A percentile compares a stretch with the other conserved stretches of the same genome.
Evolutionary conservation across 129 eudicot genomes (phyloP).

Genomic region (Flaveria trinervia): DNA sequence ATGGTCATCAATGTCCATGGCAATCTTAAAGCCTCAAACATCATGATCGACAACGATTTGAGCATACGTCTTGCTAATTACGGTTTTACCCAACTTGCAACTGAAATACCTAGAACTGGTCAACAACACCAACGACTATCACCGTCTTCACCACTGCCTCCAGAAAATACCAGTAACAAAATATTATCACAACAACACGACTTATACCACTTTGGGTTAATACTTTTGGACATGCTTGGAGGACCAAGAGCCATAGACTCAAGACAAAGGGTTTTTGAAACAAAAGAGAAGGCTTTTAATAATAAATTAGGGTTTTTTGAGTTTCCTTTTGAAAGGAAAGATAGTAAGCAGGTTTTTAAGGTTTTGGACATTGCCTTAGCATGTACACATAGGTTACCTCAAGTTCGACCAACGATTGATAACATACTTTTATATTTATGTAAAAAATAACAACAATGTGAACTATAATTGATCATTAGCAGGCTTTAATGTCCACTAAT

Average conservation of each 20-base stretch:
- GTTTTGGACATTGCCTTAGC: constrained; percentile 48
- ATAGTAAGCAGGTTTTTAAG: constrained; percentile 31
- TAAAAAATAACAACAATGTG: not conserved
- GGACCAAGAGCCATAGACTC: constrained; percentile 27
- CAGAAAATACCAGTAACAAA: not conserved
- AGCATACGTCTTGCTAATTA: constrained; percentile 42
- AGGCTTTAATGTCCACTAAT: not conserved
- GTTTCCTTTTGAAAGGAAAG: constrained; percentile 31
- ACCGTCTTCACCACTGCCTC: constrained; percentile 3
- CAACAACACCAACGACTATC: constrained; percentile 9
- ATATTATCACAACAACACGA: constrained; percentile 38
- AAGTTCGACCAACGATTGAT: constrained; percentile 45
- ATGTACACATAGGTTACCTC: constrained; percentile 35
- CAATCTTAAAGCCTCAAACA: constrained; percentile 47
- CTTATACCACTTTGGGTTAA: constrained; percentile 43
- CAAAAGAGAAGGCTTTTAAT: constrained; percentile 7
- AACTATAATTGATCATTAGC: not conserved
- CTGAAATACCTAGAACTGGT: constrained; percentile 23
- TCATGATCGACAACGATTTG: constrained; percentile 44
- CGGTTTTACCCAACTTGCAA: constrained; percentile 47
- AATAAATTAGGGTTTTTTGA: constrained; percentile 28
- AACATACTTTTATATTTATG: constrained; percentile 28
- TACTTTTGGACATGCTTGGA: constrained; percentile 47
- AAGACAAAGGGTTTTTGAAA: constrained; percentile 20
- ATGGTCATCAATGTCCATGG: constrained; percentile 43